phyloP scores from a whole-genome alignment of 768 basidiomycete species.

The Exsudoporus frostii region DNA sequence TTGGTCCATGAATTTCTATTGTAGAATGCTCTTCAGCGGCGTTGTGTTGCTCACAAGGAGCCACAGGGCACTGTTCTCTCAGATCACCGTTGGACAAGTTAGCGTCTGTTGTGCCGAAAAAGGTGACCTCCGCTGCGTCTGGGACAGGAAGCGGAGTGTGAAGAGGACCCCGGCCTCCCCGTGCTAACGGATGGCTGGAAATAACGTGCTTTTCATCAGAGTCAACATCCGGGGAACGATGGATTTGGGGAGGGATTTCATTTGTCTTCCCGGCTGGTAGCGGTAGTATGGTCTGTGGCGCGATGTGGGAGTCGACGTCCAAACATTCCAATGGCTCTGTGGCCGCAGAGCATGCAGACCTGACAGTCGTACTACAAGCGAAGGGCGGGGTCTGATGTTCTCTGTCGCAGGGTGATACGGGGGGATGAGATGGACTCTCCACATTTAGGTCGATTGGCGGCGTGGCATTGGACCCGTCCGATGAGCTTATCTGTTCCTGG shows the following conservation, averaged over 20 bases:
- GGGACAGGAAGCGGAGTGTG: slow-evolving; percentile 14
- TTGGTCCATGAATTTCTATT: background rate
- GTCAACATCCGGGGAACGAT: background rate
- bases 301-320: background rate
- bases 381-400: background rate
- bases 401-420: background rate
- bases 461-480: background rate
- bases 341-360: background rate
- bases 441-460: background rate
- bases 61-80: background rate
- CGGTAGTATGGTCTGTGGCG: background rate
- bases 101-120: slow-evolving; percentile 9
- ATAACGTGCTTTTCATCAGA: background rate
- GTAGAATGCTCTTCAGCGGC: background rate
- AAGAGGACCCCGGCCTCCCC: background rate
- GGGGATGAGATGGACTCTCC: background rate
- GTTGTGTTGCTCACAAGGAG: background rate
- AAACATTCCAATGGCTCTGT: background rate
- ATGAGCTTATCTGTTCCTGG: background rate
- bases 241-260: background rate
- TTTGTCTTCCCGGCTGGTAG: background rate
- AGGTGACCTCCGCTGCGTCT: slow-evolving; percentile 13
- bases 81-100: background rate
- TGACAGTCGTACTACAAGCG: background rate
- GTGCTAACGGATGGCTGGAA: background rate